These are phyloP conservation scores for Penicillium crystallinum DNA, from an alignment of 495 filamentous ascomycete species.

Conservation along the genomic window DNA sequence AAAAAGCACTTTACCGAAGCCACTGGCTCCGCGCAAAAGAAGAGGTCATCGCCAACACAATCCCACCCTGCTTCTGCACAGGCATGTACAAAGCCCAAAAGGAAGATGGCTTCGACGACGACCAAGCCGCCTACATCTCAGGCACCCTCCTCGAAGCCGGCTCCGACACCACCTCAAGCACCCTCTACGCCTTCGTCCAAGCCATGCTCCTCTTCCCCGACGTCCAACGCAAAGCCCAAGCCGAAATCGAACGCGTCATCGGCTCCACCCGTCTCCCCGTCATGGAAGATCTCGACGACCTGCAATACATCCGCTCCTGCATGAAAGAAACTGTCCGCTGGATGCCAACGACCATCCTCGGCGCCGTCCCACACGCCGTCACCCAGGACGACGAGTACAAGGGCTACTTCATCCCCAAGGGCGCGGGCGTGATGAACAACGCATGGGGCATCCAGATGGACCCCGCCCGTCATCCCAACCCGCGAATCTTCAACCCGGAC, in stretches of 20 bases:
- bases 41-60: conserved; percentile 23
- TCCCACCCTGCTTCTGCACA: conserved; percentile 26
- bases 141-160: conserved; percentile 43
- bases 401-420: conserved; percentile 46
- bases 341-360: conserved; percentile 36
- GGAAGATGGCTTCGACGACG: conserved; percentile 23
- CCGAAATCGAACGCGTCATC: conserved; percentile 37
- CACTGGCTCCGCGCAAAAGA: conserved; percentile 37
- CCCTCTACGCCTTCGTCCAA: conserved; percentile 36
- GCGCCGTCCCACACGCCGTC: conserved; percentile 52
- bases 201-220: conserved; percentile 42
- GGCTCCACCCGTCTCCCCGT: conserved; percentile 18
- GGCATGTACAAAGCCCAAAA: conserved; percentile 36
- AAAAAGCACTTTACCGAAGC: conserved; percentile 28
- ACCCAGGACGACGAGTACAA: conserved; percentile 50
- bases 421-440: conserved; percentile 39
- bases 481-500: conserved; percentile 51
- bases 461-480: conserved; percentile 38
- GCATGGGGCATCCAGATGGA: conserved; percentile 47
- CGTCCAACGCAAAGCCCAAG: conserved; percentile 46
- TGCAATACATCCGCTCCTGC: conserved; percentile 35
- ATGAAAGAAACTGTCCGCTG: conserved; percentile 41
- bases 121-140: conserved; percentile 36
- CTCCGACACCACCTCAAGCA: conserved; percentile 37
- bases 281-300: conserved; percentile 18